A percentile compares a stretch with the other conserved stretches of the same genome.
These are phyloP conservation scores for Calonectria pseudoreteaudii DNA, from an alignment of 2,329 filamentous ascomycete species.

Conservation along the genomic window DNA sequence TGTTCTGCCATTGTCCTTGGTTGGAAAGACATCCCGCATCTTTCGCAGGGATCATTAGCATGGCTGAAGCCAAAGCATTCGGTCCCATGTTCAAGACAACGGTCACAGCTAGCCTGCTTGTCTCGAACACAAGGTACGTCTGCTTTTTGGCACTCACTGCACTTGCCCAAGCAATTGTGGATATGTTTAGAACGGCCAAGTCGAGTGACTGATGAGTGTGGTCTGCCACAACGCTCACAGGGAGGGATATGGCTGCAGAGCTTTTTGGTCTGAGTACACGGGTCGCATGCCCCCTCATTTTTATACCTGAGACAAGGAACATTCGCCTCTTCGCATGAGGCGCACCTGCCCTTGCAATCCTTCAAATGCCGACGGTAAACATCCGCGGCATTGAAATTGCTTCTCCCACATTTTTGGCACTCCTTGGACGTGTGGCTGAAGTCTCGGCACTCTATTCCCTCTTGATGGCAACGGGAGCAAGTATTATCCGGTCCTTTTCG, in stretches of 20 bases:
- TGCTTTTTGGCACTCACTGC: neutral
- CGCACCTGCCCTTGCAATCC: neutral
- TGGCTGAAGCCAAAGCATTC: neutral
- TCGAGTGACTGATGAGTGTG: neutral
- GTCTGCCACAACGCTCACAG: neutral
- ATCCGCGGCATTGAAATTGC: neutral
- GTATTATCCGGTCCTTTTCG: neutral
- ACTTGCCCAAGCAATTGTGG: neutral
- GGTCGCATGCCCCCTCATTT: neutral
- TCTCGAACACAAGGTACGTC: neutral
- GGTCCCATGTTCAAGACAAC: neutral
- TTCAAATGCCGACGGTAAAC: neutral
- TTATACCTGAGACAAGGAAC: neutral
- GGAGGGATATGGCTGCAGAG: neutral
- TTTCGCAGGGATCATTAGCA: neutral
- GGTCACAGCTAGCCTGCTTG: neutral
- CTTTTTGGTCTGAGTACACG: neutral
- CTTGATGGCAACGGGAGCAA: neutral
- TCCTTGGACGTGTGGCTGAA: neutral
- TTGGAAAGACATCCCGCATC: neutral
- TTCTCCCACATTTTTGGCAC: neutral
- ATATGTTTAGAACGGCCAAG: neutral
- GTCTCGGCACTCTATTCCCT: neutral
- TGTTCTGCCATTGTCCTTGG: neutral
- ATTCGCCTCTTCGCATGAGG: neutral